phyloP scores from a whole-genome alignment of 345 rosid genomes.

The Bruguiera gymnorhiza region DNA sequence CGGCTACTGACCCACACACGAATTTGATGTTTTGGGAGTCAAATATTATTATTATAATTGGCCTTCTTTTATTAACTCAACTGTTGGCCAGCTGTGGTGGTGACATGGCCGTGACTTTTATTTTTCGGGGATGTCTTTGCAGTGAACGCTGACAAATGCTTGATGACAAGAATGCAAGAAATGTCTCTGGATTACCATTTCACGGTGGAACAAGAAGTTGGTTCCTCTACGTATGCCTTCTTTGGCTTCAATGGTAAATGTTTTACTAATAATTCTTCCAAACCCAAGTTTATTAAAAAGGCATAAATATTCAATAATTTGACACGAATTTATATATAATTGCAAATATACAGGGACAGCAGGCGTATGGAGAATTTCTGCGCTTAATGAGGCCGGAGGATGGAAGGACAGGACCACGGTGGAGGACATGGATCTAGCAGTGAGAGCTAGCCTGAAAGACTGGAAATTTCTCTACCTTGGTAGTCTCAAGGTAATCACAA shows the following conservation, averaged over 20 bases:
- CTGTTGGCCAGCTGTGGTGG: slow-evolving; percentile 28
- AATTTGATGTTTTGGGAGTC: slow-evolving; percentile 1
- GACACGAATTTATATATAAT: no score
- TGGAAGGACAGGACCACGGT: slow-evolving; percentile 99
- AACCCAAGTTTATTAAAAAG: neutral
- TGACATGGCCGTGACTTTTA: slow-evolving; percentile 15
- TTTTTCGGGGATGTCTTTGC: slow-evolving; percentile 18
- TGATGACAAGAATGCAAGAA: slow-evolving; percentile 99
- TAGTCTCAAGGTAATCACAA: slow-evolving; percentile 48
- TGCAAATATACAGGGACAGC: slow-evolving; percentile 64
- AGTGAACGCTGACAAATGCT: slow-evolving; percentile 90
- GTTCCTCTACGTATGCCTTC: slow-evolving; percentile 88
- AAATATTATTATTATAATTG: neutral
- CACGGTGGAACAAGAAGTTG: slow-evolving; percentile 94
- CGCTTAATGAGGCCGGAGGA: slow-evolving; percentile 93
- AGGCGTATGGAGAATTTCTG: slow-evolving; percentile 89
- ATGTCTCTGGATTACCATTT: slow-evolving; percentile 97
- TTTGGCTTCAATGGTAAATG: slow-evolving; percentile 85
- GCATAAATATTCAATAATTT: no score
- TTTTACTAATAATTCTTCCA: neutral
- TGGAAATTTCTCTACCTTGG: slow-evolving; percentile 91
- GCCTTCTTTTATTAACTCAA: no score
- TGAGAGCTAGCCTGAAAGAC: slow-evolving; percentile 93
- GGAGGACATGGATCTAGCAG: slow-evolving; percentile 98
- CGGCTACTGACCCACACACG: slow-evolving; percentile 26